These are phyloP conservation scores for Elsinoe fawcettii DNA, from an alignment of 2,329 filamentous ascomycete species.

Conservation along the genomic window DNA sequence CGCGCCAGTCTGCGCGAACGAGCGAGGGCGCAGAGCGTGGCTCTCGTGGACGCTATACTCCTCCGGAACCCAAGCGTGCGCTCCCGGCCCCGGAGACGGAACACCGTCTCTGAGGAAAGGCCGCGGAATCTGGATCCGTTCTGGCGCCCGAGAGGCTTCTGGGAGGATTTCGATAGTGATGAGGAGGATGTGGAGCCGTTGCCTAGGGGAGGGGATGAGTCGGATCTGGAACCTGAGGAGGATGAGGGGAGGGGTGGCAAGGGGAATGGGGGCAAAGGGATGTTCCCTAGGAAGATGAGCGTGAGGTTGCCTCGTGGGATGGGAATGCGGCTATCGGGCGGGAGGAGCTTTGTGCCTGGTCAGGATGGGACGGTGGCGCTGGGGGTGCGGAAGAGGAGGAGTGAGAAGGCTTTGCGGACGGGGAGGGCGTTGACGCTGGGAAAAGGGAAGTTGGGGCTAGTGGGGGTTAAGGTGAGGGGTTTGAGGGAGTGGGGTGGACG, in stretches of 20 bases:
- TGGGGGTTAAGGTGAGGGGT: slow-evolving; percentile 41
- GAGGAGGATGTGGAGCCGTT: slow-evolving; percentile 31
- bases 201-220: slow-evolving; percentile 41
- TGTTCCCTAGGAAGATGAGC: slow-evolving; percentile 25
- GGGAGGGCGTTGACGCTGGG: neutral
- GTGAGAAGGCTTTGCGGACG: slow-evolving; percentile 14
- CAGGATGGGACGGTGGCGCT: slow-evolving; percentile 10
- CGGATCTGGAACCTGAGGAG: slow-evolving; percentile 28
- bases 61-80: neutral
- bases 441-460: neutral
- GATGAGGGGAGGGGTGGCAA: slow-evolving; percentile 15
- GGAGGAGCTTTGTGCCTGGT: slow-evolving; percentile 19
- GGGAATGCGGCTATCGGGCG: slow-evolving; percentile 27
- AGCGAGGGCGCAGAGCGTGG: slow-evolving; percentile 40
- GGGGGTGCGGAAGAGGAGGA: slow-evolving; percentile 15
- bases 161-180: slow-evolving; percentile 46
- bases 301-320: slow-evolving; percentile 32
- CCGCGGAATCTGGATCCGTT: slow-evolving; percentile 51
- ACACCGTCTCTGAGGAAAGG: slow-evolving; percentile 11
- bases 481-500: slow-evolving; percentile 43
- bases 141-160: slow-evolving; percentile 57
- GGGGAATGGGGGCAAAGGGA: slow-evolving; percentile 24
- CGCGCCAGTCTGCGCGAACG: slow-evolving; percentile 36
- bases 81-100: slow-evolving; percentile 23
- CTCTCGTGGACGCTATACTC: slow-evolving; percentile 27